A percentile compares a stretch with the other conserved stretches of the same genome.
phyloP scores from a whole-genome alignment of 805 yeast species.

The Candida ovalis region DNA sequence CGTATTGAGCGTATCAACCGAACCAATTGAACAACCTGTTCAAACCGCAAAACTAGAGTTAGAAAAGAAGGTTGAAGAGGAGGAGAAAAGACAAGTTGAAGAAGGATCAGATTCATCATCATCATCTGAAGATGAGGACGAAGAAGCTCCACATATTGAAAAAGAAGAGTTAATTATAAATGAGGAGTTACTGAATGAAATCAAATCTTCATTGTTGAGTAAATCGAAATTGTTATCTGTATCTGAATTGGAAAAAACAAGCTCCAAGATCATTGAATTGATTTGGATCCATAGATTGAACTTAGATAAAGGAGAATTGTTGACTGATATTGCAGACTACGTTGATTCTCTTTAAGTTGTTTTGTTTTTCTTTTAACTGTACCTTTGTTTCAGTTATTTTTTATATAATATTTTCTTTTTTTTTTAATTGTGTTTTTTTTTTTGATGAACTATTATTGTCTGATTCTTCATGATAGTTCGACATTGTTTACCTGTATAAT shows the following conservation, averaged over 20 bases:
- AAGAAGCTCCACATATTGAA: conserved; percentile 22
- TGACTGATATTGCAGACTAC: conserved; percentile 30
- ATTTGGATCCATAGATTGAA: conserved; percentile 63
- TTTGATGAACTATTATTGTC: too few relatives aligned
- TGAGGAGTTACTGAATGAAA: conserved; percentile 23
- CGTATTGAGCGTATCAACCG: background rate
- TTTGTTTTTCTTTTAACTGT: background rate
- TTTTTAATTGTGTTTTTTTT: background rate
- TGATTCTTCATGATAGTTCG: too few relatives aligned
- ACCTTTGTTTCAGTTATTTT: background rate
- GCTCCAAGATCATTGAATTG: conserved; percentile 65
- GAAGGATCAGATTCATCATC: conserved; percentile 3
- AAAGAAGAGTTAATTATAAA: conserved; percentile 30
- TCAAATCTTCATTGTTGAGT: conserved; percentile 33
- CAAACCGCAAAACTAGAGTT: conserved; percentile 11
- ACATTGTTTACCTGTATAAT: too few relatives aligned
- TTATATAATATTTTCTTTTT: background rate
- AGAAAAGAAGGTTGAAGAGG: conserved; percentile 13
- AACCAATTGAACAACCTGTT: conserved; percentile 14
- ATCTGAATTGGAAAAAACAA: conserved; percentile 57
- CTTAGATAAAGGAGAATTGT: conserved; percentile 40
- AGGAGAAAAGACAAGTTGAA: conserved; percentile 8
- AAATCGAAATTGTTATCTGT: conserved; percentile 39
- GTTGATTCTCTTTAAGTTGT: conserved; percentile 6
- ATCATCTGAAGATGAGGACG: conserved; percentile 1